phyloP scores from a whole-genome alignment of 352 stramenopile species.

The Globisporangium canariense region DNA sequence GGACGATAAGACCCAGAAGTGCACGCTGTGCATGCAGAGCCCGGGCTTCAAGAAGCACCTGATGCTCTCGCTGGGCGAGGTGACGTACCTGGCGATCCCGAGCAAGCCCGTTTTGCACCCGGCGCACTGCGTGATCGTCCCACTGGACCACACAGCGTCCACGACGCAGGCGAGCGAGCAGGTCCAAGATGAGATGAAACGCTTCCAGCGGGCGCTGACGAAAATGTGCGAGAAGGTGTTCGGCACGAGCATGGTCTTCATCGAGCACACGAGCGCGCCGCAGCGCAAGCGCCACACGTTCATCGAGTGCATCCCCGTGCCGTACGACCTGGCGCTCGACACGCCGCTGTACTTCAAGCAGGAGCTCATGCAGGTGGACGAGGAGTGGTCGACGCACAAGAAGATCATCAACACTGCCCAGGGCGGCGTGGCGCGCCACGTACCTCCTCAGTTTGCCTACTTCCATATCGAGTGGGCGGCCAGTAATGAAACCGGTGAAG shows the following conservation, averaged over 20 bases:
- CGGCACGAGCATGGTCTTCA: constrained; percentile 63
- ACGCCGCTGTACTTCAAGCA: constrained; percentile 83
- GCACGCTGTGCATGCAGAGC: constrained; percentile 64
- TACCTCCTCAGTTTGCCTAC: constrained; percentile 79
- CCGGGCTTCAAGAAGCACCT: constrained; percentile 76
- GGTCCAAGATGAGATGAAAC: constrained; percentile 55
- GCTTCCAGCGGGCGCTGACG: constrained; percentile 57
- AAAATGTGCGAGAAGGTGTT: constrained; percentile 59
- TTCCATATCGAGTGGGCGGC: constrained; percentile 79
- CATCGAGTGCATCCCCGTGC: constrained; percentile 81
- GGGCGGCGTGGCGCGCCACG: constrained; percentile 51
- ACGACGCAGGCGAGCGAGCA: constrained; percentile 60
- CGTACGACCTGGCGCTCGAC: constrained; percentile 52
- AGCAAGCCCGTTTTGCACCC: constrained; percentile 50
- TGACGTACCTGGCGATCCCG: constrained; percentile 69
- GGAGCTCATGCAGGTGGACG: constrained; percentile 66
- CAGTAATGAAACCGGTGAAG: constrained; percentile 4
- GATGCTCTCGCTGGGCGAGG: constrained; percentile 74
- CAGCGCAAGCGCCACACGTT: constrained; percentile 59
- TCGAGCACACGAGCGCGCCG: constrained; percentile 73
- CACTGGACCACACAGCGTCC: constrained; percentile 65
- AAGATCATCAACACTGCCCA: constrained; percentile 76
- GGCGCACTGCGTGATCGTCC: constrained; percentile 72
- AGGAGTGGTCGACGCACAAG: constrained; percentile 30
- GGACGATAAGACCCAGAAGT: constrained; percentile 67